Evolutionary conservation across 345 rosid species (phyloP).

Genomic region (Citrus unshiu): DNA sequence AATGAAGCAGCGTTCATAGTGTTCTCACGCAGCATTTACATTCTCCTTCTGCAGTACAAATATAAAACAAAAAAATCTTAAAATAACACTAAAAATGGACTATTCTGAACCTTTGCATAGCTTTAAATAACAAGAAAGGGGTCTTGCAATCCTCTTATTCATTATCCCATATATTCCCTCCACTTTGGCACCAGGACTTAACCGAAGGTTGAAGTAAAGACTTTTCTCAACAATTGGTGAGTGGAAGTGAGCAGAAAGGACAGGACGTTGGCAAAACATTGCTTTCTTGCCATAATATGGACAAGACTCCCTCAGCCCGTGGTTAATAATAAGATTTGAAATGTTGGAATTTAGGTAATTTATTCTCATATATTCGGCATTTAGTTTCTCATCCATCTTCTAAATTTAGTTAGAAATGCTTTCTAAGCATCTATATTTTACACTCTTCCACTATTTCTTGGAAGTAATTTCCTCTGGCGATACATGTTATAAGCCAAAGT

Average conservation of each 20-base stretch:
- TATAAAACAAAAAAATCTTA: background rate
- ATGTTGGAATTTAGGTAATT: background rate
- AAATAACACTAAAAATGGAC: background rate
- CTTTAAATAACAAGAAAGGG: background rate
- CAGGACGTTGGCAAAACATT: background rate
- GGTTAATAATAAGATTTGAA: background rate
- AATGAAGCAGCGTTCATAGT: background rate
- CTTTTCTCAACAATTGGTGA: background rate
- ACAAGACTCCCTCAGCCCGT: background rate
- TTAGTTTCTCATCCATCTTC: background rate
- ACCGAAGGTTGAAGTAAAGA: background rate
- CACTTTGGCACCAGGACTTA: background rate
- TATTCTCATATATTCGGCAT: background rate
- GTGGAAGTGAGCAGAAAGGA: background rate
- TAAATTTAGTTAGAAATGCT: background rate
- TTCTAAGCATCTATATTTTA: background rate
- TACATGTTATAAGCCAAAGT: background rate
- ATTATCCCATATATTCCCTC: background rate
- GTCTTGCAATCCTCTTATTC: background rate
- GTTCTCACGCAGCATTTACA: background rate
- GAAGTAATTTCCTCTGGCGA: background rate
- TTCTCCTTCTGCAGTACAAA: background rate
- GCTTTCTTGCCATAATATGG: background rate
- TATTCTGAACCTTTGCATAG: background rate
- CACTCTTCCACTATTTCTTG: background rate